Conservation (phyloP, 257 asterid species). For the Ajuga chamaepitys region DNA sequence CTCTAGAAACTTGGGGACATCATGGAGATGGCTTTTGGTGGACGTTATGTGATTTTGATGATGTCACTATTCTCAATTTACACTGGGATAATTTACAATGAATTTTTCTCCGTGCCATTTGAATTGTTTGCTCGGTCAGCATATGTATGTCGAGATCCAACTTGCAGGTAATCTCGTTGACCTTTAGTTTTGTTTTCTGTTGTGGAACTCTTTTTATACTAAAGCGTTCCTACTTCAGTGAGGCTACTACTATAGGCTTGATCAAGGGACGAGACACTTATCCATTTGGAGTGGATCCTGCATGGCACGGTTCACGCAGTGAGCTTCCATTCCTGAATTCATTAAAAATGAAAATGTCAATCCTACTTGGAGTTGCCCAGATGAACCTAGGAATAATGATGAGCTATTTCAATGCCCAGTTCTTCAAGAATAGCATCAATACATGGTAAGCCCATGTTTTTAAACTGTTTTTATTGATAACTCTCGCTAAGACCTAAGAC, state of each 20-base stretch:
- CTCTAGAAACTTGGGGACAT: conserved; percentile 97
- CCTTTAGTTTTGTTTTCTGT: neutral
- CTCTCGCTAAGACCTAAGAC: neutral
- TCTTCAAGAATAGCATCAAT: conserved; percentile 71
- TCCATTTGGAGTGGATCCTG: conserved; percentile 97
- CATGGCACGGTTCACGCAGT: conserved; percentile 94
- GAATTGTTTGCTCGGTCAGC: conserved; percentile 85
- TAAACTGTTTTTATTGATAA: neutral
- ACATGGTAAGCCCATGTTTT: conserved; percentile 49
- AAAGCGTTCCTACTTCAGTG: conserved; percentile 45
- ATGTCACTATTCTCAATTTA: conserved; percentile 93
- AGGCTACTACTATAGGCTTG: conserved; percentile 77
- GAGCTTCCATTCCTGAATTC: conserved; percentile 95
- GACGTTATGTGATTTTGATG: conserved; percentile 91
- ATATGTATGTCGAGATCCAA: conserved; percentile 76
- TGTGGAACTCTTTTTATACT: neutral
- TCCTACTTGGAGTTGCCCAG: conserved; percentile 93
- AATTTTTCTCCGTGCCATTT: conserved; percentile 89
- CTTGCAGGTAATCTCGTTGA: conserved; percentile 74
- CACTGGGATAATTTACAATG: conserved; percentile 94
- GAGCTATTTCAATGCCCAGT: conserved; percentile 81
- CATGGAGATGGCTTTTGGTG: conserved; percentile 95
- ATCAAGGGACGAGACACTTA: conserved; percentile 79
- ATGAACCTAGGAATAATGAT: conserved; percentile 93
- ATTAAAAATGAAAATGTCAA: conserved; percentile 98